Evolutionary conservation across 345 rosid species (phyloP).

Genomic region (Populus deltoides): DNA sequence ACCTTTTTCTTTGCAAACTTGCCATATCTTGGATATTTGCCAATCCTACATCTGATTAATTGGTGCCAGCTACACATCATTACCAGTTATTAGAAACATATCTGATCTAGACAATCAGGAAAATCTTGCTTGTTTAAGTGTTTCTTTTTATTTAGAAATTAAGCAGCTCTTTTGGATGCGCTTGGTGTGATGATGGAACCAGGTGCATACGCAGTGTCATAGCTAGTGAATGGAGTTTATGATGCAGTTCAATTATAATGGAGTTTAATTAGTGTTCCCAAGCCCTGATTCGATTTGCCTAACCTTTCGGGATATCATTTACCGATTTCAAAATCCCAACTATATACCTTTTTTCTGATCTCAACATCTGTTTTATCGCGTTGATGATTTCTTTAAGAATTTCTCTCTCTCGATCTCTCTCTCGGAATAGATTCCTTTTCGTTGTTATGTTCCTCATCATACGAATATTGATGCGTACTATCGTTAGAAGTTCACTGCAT

Average conservation of each 20-base stretch:
- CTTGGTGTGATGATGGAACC: conserved; percentile 39
- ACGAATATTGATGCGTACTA: not conserved
- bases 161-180: not conserved
- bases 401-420: not conserved
- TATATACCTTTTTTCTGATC: conserved; percentile 5
- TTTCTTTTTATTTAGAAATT: not conserved
- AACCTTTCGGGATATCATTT: conserved; percentile 31
- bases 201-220: not conserved
- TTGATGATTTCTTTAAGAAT: not conserved
- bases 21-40: conserved; percentile 34
- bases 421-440: conserved; percentile 28
- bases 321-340: conserved; percentile 11
- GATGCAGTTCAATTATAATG: not conserved
- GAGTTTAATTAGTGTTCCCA: conserved; percentile 1
- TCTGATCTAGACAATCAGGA: conserved; percentile 18
- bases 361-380: not conserved
- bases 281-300: conserved; percentile 33
- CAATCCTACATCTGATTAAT: conserved; percentile 16
- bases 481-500: conserved; percentile 13
- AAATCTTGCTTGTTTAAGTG: conserved; percentile 14
- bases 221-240: not conserved
- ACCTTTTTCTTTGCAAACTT: conserved; percentile 27
- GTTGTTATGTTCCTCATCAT: conserved; percentile 25
- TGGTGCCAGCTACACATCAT: conserved; percentile 41
- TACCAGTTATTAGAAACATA: conserved; percentile 2